Evolutionary conservation across 148 eudicot genomes (phyloP).

Genomic region (Limonium bicolor): DNA sequence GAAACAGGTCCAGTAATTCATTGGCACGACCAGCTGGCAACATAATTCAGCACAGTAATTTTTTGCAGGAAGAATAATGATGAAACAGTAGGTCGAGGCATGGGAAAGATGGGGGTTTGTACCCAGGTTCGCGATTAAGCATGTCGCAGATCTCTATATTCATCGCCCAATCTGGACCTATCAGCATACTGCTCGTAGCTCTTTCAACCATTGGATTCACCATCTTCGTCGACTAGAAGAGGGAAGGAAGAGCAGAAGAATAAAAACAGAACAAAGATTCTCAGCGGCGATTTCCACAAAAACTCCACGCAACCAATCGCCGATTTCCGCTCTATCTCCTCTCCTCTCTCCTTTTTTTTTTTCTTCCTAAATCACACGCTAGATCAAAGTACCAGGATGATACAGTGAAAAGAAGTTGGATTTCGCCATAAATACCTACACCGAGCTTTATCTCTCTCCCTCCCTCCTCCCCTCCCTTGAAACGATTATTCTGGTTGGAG

Average conservation of each 20-base stretch:
- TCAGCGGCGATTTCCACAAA: conserved; percentile 1
- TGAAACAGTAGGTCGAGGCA: not conserved
- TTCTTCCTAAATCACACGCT: not conserved
- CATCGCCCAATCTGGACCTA: conserved; percentile 99
- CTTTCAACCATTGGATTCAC: conserved; percentile 84
- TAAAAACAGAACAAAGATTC: not conserved
- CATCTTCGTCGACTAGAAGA: conserved; percentile 27
- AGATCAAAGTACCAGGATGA: conserved; percentile 6
- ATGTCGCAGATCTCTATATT: conserved; percentile 93
- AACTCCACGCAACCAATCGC: not conserved
- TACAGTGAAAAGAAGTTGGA: no score
- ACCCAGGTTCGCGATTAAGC: conserved; percentile 84
- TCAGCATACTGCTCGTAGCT: conserved; percentile 78
- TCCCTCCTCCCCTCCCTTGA: no score
- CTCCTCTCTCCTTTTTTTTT: not conserved
- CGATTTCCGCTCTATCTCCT: not conserved
- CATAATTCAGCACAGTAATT: no score
- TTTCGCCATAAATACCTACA: no score
- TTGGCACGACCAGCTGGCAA: no score
- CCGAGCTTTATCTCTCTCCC: no score
- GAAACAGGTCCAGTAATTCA: no score
- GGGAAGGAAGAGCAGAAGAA: not conserved
- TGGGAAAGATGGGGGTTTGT: conserved; percentile 5
- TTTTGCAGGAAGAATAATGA: no score
- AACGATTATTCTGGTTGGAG: no score